Percentiles rank a stretch among this genome's conserved stretches.
Evolutionary conservation across 2,329 filamentous ascomycete genomes (phyloP).

Genomic region (Fusarium continuum): DNA sequence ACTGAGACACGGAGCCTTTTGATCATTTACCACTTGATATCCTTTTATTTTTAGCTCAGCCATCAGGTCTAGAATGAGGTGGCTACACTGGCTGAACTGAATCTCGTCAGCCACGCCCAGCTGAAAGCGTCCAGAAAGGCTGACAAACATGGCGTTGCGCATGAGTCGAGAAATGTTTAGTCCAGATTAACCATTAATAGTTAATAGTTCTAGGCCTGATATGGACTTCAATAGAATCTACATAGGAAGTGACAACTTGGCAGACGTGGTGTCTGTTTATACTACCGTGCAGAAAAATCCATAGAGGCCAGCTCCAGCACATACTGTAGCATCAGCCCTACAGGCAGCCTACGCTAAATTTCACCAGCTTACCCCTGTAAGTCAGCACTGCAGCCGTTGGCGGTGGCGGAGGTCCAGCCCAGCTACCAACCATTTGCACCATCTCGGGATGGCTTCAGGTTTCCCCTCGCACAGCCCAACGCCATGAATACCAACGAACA

Average conservation of each 20-base stretch:
- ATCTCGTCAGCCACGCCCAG: not conserved
- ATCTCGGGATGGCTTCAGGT: not conserved
- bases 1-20: not conserved
- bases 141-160: no score
- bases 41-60: not conserved
- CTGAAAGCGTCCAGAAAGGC: not conserved
- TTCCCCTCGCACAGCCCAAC: conserved; percentile 8
- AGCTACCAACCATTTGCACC: conserved; percentile 1
- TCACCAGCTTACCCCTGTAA: not conserved
- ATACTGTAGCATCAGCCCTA: conserved; percentile 15
- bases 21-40: not conserved
- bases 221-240: no score
- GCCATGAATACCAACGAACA: not conserved
- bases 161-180: no score
- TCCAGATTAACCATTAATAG: no score
- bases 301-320: no score
- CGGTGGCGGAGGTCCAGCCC: conserved; percentile 22
- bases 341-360: conserved; percentile 6
- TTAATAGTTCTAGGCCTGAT: no score
- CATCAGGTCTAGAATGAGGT: not conserved
- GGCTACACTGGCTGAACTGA: not conserved
- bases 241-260: no score
- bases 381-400: not conserved
- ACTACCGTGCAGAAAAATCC: no score
- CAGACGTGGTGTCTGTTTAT: no score